Evolutionary conservation across 352 stramenopile species (phyloP), one percentile per base, ranked within the genome.

Genomic region (Sclerospora graminicola): DNA sequence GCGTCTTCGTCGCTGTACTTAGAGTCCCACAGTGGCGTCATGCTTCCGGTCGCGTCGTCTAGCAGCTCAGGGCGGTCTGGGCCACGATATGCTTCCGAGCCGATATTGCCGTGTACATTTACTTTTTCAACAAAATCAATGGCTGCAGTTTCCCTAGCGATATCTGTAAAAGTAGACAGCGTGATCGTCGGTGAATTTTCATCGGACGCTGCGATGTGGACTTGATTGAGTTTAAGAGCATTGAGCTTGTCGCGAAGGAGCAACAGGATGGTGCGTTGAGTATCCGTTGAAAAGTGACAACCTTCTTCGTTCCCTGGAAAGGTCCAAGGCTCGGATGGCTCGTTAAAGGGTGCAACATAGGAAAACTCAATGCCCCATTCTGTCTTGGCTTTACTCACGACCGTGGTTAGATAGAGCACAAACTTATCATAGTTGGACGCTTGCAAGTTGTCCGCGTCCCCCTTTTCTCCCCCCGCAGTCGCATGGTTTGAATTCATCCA

Each of bases 401-500:
- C 65, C 0, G 56, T 63, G 0, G 70, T 59, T 32, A 81, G 37
- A 49, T 75, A 83, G 11, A 68, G 4, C 0, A 65, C 65, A 24
- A 83, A 83, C 16, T 57, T 23, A 1, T 62, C 50, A 11, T 70
- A 45, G 46, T 74, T 76, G 63, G 59, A 74, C 18, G 40, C 45
- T 30, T 75, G 59, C 8, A 81, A 43, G 32, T 83, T 83, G 43
- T 77, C 65, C 19, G 60, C 58, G 5, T 42, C 57, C 16, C 67
- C 55, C 4, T 48, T 55, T 9, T 52, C 44, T 28, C 56, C 67
- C 23, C 70, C 70, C 9, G 70, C 67, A 9, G 68, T 69, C 0
- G 67, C 63, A 36, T 68, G 51, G 46, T 81, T 81, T 41, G 52
- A 60, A 19, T 51, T 75, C 70, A 81, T 83, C 70, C 70, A 83